Evolutionary conservation across 1,139 yeast genomes (phyloP), one percentile per base, ranked within the genome.

Genomic region (Magnusiomyces suaveolens): DNA sequence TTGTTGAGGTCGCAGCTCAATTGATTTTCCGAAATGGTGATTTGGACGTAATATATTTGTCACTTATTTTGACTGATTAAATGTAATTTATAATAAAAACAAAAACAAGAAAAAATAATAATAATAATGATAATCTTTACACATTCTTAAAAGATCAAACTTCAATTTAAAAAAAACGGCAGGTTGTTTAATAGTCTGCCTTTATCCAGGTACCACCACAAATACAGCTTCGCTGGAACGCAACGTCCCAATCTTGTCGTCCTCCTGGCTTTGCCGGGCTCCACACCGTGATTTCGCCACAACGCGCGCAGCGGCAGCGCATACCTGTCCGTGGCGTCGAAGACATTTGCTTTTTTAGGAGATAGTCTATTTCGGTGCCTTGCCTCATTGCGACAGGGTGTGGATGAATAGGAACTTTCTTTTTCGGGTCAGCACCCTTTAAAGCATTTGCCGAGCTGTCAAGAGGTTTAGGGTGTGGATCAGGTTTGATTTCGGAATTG

Each of bases 171-270:
- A n/a, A n/a, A n/a, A n/a, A n/a, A n/a, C n/a, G n/a, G n/a, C n/a
- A n/a, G n/a, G n/a, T n/a, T n/a, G n/a, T 33, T 12, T 53, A n/a
- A 26, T 55, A 47, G 8, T 56, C 58, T 46, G 49, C 33, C 6
- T 53, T 51, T 12, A 56, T 51, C 59, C 57, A 56, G 18, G 26
- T 41, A 16, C 87, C 87, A 0, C 95, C 95, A 67, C 96, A 87
- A 25, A 85, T 72, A 68, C 96, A 87, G 21, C 81, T 80, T 60
- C 90, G 73, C 60, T 84, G 90, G 64, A 84, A 83, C 1, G 85
- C 84, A 73, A 82, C 75, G 0, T 86, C 80, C 88, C 90, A 84
- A 56, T 79, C 76, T 1, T 81, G 78, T 21, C 74, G 66, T 2
- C 71, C 57, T 64, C 61, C 58, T 3, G 62, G 56, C 32, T 63